Percentiles rank a stretch among this genome's conserved stretches.
Conservation (phyloP, 2,329 filamentous ascomycete genomes). For the Colletotrichum caudatum region DNA sequence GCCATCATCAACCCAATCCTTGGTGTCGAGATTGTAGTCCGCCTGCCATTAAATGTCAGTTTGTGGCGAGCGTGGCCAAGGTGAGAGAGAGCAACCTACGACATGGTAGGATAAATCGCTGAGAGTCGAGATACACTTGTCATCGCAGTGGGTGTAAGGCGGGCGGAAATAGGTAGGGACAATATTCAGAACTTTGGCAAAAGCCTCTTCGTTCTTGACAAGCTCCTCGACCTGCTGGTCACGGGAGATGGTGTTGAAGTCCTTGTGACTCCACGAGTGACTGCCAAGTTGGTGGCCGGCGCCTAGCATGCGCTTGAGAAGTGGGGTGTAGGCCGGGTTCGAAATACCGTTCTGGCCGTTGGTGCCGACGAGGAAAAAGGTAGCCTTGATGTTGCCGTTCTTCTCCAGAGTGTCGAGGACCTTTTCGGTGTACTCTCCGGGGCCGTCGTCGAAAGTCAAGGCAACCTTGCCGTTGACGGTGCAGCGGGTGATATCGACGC, state of each 20-base stretch:
- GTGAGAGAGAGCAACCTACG: slow-evolving; percentile 37
- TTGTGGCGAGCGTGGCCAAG: no score
- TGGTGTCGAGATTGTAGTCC: slow-evolving; percentile 50
- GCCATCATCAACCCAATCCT: slow-evolving; percentile 50
- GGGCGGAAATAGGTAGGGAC: slow-evolving; percentile 62
- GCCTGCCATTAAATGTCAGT: slow-evolving; percentile 34
- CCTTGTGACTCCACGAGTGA: slow-evolving; percentile 62
- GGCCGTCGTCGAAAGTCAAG: slow-evolving; percentile 56
- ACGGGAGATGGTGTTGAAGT: slow-evolving; percentile 53
- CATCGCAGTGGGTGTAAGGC: slow-evolving; percentile 50
- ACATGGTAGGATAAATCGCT: slow-evolving; percentile 51
- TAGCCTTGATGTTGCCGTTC: slow-evolving; percentile 50
- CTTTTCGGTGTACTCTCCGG: slow-evolving; percentile 49
- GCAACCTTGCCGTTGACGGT: slow-evolving; percentile 50
- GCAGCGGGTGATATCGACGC: slow-evolving; percentile 51
- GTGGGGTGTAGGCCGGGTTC: slow-evolving; percentile 52
- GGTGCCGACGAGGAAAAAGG: slow-evolving; percentile 53
- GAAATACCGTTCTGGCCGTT: slow-evolving; percentile 51
- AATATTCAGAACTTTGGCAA: slow-evolving; percentile 56
- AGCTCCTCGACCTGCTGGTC: slow-evolving; percentile 54
- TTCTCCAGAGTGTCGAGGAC: slow-evolving; percentile 53
- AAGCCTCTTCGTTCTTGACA: slow-evolving; percentile 58
- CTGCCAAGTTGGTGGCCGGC: slow-evolving; percentile 62
- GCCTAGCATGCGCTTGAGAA: slow-evolving; percentile 57
- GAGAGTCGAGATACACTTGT: slow-evolving; percentile 45